Conservation (phyloP, 495 filamentous ascomycete genomes). For the Pseudoneurospora amorphoporcata region DNA sequence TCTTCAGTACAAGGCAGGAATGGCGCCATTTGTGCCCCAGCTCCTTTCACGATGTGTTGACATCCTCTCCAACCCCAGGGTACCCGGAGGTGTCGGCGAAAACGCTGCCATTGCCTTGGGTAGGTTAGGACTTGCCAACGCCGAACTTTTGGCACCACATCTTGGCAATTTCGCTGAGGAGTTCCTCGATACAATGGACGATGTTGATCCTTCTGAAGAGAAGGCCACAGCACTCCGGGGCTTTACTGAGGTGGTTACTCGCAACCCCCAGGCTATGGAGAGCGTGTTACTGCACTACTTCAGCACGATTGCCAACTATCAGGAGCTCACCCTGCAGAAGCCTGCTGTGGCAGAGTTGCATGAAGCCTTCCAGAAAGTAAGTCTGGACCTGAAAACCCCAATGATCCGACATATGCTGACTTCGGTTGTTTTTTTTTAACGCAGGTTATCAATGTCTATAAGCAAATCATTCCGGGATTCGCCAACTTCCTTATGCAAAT, state of each 20-base stretch:
- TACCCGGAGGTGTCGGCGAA: slow-evolving; percentile 86
- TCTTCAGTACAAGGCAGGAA: slow-evolving; percentile 58
- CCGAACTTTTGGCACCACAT: slow-evolving; percentile 66
- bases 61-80: slow-evolving; percentile 72
- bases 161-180: slow-evolving; percentile 70
- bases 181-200: slow-evolving; percentile 72
- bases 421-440: not conserved
- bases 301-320: slow-evolving; percentile 68
- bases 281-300: slow-evolving; percentile 74
- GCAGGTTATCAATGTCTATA: slow-evolving; percentile 74
- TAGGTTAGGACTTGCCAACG: slow-evolving; percentile 73
- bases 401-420: not conserved
- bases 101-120: slow-evolving; percentile 93
- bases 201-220: slow-evolving; percentile 83
- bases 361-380: slow-evolving; percentile 37
- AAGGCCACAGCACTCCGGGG: slow-evolving; percentile 90
- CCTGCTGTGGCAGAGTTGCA: slow-evolving; percentile 37
- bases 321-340: slow-evolving; percentile 40
- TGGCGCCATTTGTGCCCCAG: slow-evolving; percentile 67
- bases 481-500: slow-evolving; percentile 65
- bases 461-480: slow-evolving; percentile 76
- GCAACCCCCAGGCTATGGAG: slow-evolving; percentile 90
- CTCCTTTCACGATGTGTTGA: slow-evolving; percentile 62
- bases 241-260: slow-evolving; percentile 72
- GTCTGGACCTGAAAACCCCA: slow-evolving; percentile 1